Evolutionary conservation across 768 basidiomycete genomes (phyloP), one percentile per base, ranked within the genome.

Genomic region (Mycena vulgaris): DNA sequence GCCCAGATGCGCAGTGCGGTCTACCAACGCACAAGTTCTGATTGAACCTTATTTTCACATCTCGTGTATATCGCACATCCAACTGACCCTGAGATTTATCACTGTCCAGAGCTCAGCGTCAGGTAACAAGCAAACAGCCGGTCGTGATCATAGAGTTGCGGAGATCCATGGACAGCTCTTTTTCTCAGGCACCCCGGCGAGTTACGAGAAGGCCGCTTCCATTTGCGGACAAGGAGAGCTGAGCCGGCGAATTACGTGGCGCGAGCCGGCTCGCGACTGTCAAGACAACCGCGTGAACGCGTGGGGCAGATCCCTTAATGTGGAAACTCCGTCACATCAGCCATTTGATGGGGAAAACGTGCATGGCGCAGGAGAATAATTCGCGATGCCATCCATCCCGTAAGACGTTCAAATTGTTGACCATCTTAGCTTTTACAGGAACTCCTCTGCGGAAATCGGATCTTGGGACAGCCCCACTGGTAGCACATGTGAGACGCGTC

Each of bases 51-150:
- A 5, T 23, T 47, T 47, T 16, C 17, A 16, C 3, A 39, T 39
- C 45, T 47, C 45, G n/a, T 47, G 8, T 47, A n/a, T 25, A 47
- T 21, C n/a, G n/a, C n/a, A n/a, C n/a, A n/a, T n/a, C n/a, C n/a
- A n/a, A 47, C 45, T 47, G 45, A 47, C 45, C 45, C 45, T 47
- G 45, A 47, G 45, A 47, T 47, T n/a, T n/a, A n/a, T n/a, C n/a
- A n/a, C n/a, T n/a, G n/a, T n/a, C n/a, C n/a, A n/a, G n/a, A n/a
- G n/a, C n/a, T n/a, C n/a, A n/a, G n/a, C n/a, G n/a, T n/a, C n/a
- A n/a, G n/a, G n/a, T n/a, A n/a, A n/a, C n/a, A n/a, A n/a, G n/a
- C n/a, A n/a, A n/a, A n/a, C n/a, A n/a, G n/a, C n/a, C n/a, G n/a
- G n/a, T n/a, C n/a, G n/a, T n/a, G n/a, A n/a, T n/a, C n/a, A n/a